phyloP scores from a whole-genome alignment of 2,329 filamentous ascomycete genomes.

The Exophiala oligosperma region DNA sequence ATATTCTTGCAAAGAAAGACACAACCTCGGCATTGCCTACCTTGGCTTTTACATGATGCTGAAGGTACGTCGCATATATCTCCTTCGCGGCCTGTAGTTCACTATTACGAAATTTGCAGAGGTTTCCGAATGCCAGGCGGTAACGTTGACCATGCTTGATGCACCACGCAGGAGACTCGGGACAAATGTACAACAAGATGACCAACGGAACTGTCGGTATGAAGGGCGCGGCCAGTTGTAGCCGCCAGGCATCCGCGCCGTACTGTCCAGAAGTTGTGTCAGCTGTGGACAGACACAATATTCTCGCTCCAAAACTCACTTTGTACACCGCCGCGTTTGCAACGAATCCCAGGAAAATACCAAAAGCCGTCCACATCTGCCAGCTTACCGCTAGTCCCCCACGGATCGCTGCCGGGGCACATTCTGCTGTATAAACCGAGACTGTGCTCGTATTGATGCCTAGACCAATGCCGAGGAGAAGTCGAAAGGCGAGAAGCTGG shows the following conservation, averaged over 20 bases:
- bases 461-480: slow-evolving; percentile 39
- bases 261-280: slow-evolving; percentile 14
- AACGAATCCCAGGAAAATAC: slow-evolving; percentile 66
- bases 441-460: slow-evolving; percentile 47
- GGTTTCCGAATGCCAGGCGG: slow-evolving; percentile 60
- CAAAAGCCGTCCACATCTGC: slow-evolving; percentile 54
- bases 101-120: slow-evolving; percentile 58
- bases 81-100: slow-evolving; percentile 58
- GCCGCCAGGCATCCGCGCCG: slow-evolving; percentile 60
- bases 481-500: slow-evolving; percentile 56
- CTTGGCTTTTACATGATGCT: slow-evolving; percentile 47
- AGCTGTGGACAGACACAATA: neutral
- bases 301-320: slow-evolving; percentile 31
- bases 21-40: neutral
- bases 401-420: slow-evolving; percentile 49
- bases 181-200: slow-evolving; percentile 60
- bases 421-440: slow-evolving; percentile 50
- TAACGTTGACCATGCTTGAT: slow-evolving; percentile 59
- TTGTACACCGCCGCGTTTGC: slow-evolving; percentile 65
- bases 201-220: slow-evolving; percentile 64
- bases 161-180: slow-evolving; percentile 66
- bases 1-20: slow-evolving; percentile 33
- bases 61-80: slow-evolving; percentile 53
- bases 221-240: slow-evolving; percentile 65
- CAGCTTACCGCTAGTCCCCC: slow-evolving; percentile 55